These are phyloP conservation scores for Metschnikowia similis DNA, from an alignment of 805 yeast species.

Conservation along the genomic window DNA sequence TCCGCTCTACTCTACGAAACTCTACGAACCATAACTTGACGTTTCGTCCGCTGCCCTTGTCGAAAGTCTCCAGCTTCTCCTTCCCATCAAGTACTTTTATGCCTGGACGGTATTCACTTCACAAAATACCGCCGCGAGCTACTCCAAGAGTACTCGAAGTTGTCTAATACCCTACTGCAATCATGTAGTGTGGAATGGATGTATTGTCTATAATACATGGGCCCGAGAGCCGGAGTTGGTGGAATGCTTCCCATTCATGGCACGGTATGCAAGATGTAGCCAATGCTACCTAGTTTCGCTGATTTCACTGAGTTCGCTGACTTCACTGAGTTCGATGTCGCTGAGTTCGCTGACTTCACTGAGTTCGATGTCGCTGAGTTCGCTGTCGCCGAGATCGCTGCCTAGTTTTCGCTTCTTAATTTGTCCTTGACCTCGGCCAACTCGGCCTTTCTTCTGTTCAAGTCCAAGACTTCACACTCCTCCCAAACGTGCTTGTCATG, in stretches of 20 bases:
- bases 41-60: no score
- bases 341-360: no score
- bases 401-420: conserved; percentile 19
- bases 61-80: no score
- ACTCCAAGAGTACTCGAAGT: no score
- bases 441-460: conserved; percentile 74
- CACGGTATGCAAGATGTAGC: conserved; percentile 7
- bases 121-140: no score
- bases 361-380: no score
- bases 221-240: background rate
- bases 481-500: conserved; percentile 82
- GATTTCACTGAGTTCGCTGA: no score
- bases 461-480: conserved; percentile 79
- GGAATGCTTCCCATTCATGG: background rate
- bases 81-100: no score
- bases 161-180: no score
- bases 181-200: background rate
- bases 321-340: no score
- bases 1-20: no score
- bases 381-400: background rate
- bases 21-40: no score
- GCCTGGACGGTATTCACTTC: background rate
- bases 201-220: conserved; percentile 3
- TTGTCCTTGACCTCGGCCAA: conserved; percentile 51
- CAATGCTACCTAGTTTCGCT: conserved; percentile 1